Percentiles rank a stretch among this genome's conserved stretches.
phyloP scores from a whole-genome alignment of 2,329 filamentous ascomycete species.

The Blastomyces gilchristii region DNA sequence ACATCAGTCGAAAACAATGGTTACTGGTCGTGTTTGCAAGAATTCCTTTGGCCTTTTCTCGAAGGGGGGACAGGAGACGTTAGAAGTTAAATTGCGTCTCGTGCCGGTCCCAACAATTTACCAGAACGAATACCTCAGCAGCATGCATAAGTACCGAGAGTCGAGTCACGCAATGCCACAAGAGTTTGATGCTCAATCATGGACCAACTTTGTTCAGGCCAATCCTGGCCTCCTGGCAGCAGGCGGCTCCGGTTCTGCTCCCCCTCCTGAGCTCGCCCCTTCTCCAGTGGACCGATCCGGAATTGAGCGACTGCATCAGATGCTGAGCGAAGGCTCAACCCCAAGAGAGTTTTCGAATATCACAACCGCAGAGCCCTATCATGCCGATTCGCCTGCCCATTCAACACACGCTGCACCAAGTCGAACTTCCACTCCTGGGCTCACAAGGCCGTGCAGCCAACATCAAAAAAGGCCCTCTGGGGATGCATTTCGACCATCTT shows the following conservation, averaged over 20 bases:
- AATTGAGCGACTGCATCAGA: constrained; percentile 36
- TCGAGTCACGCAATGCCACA: constrained; percentile 48
- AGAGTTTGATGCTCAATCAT: constrained; percentile 61
- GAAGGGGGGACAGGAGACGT: constrained; percentile 67
- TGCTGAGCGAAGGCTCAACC: constrained; percentile 36
- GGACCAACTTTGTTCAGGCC: constrained; percentile 65
- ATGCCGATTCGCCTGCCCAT: constrained; percentile 31
- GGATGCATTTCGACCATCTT: constrained; percentile 48
- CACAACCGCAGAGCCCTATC: constrained; percentile 22
- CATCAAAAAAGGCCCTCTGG: constrained; percentile 25
- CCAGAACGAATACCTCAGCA: constrained; percentile 51
- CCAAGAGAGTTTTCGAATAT: constrained; percentile 32
- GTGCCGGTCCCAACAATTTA: constrained; percentile 60
- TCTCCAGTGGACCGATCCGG: constrained; percentile 34
- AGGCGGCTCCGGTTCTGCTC: constrained; percentile 16
- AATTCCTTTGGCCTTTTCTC: constrained; percentile 77
- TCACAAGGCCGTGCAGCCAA: constrained; percentile 18
- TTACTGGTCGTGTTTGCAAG: constrained; percentile 83
- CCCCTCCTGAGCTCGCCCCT: constrained; percentile 19
- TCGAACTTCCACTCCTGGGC: constrained; percentile 30
- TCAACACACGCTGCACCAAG: constrained; percentile 27
- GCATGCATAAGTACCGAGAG: constrained; percentile 51
- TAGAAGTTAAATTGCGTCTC: constrained; percentile 86
- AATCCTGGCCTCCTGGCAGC: constrained; percentile 44
- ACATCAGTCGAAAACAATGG: constrained; percentile 53